Percentiles rank a stretch among this genome's conserved stretches.
Evolutionary conservation across 805 yeast genomes (phyloP).

Genomic region (Yarrowia bubula): DNA sequence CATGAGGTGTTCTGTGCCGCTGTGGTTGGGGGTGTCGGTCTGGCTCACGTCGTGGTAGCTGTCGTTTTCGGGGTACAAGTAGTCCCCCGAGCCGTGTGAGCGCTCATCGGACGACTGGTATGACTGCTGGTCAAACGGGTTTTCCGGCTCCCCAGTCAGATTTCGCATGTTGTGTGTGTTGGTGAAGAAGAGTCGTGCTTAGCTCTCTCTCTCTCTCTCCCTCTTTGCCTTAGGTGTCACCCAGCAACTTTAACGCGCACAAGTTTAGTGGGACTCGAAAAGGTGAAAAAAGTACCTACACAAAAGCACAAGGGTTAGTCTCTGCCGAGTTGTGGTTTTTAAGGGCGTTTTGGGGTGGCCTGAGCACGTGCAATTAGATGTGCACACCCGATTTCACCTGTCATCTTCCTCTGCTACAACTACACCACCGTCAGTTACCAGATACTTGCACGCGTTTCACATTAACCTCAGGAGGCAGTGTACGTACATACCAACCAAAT

Average conservation of each 20-base stretch:
- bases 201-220: too few relatives aligned
- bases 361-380: too few relatives aligned
- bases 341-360: too few relatives aligned
- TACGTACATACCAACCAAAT: conserved; percentile 1
- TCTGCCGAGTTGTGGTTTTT: too few relatives aligned
- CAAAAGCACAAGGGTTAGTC: too few relatives aligned
- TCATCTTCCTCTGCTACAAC: neutral
- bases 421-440: neutral
- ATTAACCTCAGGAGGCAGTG: conserved; percentile 21
- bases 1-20: conserved; percentile 7
- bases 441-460: conserved; percentile 2
- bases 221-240: neutral
- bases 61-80: conserved; percentile 14
- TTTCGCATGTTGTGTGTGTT: neutral
- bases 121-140: conserved; percentile 26
- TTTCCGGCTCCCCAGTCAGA: conserved; percentile 22
- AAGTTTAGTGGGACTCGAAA: neutral
- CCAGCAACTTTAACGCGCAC: conserved; percentile 20
- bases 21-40: neutral
- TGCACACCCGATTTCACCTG: neutral
- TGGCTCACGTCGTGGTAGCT: neutral
- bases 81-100: conserved; percentile 23
- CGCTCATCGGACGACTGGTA: conserved; percentile 25
- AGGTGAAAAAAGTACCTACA: too few relatives aligned
- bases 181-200: neutral